Conservation (phyloP, 192 early-diverging fungal genomes). For the Backusella tuberculispora region DNA sequence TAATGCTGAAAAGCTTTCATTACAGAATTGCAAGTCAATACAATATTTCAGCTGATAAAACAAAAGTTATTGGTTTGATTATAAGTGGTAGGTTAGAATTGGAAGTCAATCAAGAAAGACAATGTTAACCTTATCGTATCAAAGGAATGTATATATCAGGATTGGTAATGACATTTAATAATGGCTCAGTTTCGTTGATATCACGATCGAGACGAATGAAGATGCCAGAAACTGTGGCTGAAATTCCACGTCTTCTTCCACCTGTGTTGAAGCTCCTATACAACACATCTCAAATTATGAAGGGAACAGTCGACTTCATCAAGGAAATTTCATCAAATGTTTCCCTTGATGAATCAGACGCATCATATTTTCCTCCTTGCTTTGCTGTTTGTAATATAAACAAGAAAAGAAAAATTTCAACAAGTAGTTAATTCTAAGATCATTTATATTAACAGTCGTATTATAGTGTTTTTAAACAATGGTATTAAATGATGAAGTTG, state of each 20-base stretch:
- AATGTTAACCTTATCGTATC: too few relatives aligned
- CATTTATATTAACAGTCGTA: too few relatives aligned
- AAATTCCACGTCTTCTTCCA: background rate
- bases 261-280: background rate
- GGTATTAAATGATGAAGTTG: too few relatives aligned
- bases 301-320: too few relatives aligned
- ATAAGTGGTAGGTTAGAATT: background rate
- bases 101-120: background rate
- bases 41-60: background rate
- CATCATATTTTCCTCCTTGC: too few relatives aligned
- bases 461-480: too few relatives aligned
- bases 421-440: too few relatives aligned
- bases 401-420: too few relatives aligned
- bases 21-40: background rate
- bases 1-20: slow-evolving; percentile 10
- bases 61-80: background rate
- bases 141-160: background rate
- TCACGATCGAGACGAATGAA: background rate
- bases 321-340: too few relatives aligned
- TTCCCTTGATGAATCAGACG: too few relatives aligned
- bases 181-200: background rate
- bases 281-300: too few relatives aligned
- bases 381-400: too few relatives aligned
- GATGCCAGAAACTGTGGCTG: background rate
- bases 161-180: background rate